A percentile compares a stretch with the other conserved stretches of the same genome.
These are phyloP conservation scores for Lagenidium sp. DNA, from an alignment of 352 stramenopile genomes.

Conservation along the genomic window DNA sequence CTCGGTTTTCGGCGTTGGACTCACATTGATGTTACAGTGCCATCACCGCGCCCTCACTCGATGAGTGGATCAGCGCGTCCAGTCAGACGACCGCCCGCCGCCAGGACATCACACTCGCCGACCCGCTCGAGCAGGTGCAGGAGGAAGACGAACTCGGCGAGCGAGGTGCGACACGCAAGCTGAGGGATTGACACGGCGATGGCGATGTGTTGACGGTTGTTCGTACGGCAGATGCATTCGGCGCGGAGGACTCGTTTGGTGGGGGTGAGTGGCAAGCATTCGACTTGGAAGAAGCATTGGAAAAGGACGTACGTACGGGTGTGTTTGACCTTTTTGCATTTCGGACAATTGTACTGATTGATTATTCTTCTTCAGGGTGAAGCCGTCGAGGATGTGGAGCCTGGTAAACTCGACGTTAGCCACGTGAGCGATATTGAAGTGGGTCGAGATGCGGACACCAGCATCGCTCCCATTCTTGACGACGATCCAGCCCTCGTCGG, in stretches of 20 bases:
- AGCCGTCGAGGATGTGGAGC: constrained; percentile 5
- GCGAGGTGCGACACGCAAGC: constrained; percentile 22
- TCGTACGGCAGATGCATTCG: constrained; percentile 40
- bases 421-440: constrained; percentile 78
- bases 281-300: constrained; percentile 62
- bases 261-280: constrained; percentile 76
- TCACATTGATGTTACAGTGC: constrained; percentile 24
- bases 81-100: constrained; percentile 69
- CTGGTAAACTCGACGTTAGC: constrained; percentile 42
- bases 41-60: constrained; percentile 49
- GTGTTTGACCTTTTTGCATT: not conserved
- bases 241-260: constrained; percentile 69
- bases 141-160: constrained; percentile 44
- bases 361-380: constrained; percentile 1
- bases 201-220: too few relatives aligned
- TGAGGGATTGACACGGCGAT: too few relatives aligned
- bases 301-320: constrained; percentile 19
- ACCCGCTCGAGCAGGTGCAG: constrained; percentile 38
- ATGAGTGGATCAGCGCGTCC: constrained; percentile 74
- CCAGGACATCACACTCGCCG: constrained; percentile 80
- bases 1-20: too few relatives aligned
- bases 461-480: constrained; percentile 21
- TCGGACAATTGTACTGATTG: not conserved
- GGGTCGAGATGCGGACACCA: constrained; percentile 54
- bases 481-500: constrained; percentile 51